phyloP scores from a whole-genome alignment of 192 early-diverging fungal species.

The Backusella australiensis region DNA sequence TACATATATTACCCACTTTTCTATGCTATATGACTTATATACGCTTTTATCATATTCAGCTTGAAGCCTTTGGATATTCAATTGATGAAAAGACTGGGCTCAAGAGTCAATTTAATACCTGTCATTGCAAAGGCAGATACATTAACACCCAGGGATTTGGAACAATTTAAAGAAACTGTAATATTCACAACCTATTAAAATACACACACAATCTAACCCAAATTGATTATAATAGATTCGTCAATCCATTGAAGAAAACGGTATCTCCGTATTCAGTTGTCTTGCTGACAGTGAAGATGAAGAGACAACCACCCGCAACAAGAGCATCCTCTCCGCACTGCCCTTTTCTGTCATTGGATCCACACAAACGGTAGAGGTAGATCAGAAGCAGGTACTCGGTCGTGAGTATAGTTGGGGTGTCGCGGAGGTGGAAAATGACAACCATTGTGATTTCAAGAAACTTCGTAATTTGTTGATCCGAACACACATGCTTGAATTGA shows the following conservation, averaged over 20 bases:
- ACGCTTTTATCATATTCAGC: constrained; percentile 8
- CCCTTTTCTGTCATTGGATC: constrained; percentile 97
- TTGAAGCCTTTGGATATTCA: constrained; percentile 85
- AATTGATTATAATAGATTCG: constrained; percentile 45
- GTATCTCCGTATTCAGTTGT: constrained; percentile 80
- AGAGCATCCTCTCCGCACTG: constrained; percentile 83
- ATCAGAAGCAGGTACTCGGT: constrained; percentile 86
- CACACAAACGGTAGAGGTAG: constrained; percentile 78
- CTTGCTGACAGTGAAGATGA: constrained; percentile 80
- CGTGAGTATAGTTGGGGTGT: constrained; percentile 91
- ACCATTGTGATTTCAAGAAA: constrained; percentile 95
- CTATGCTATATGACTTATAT: too few relatives aligned
- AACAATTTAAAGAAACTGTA: constrained; percentile 82
- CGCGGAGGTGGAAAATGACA: constrained; percentile 95
- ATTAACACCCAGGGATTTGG: constrained; percentile 77
- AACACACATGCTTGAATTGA: constrained; percentile 97
- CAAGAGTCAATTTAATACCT: constrained; percentile 90
- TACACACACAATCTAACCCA: neutral
- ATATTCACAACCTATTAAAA: neutral
- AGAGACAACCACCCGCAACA: constrained; percentile 70
- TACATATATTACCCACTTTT: neutral
- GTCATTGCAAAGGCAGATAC: constrained; percentile 93
- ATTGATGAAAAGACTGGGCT: constrained; percentile 90
- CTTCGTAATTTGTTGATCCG: constrained; percentile 87
- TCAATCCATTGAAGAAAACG: constrained; percentile 77